phyloP scores from a whole-genome alignment of 768 basidiomycete genomes.

The Mycena albidolilacea region DNA sequence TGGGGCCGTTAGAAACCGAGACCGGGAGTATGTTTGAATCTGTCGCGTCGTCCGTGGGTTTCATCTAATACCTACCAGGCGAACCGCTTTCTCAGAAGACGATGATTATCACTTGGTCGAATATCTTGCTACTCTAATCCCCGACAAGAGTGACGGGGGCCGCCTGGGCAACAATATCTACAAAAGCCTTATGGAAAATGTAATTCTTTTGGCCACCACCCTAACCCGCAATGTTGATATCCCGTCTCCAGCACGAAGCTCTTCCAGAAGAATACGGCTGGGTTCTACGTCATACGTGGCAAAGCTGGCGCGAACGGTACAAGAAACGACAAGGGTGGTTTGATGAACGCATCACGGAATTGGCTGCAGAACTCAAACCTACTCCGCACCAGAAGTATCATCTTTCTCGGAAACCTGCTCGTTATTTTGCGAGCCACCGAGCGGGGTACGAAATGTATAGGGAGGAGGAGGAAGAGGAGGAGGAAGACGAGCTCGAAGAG shows the following conservation, averaged over 20 bases:
- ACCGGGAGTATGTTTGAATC: conserved; percentile 18
- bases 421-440: background rate
- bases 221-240: background rate
- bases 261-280: conserved; percentile 51
- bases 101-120: conserved; percentile 57
- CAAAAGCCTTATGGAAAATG: conserved; percentile 45
- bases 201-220: conserved; percentile 3
- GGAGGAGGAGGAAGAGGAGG: background rate
- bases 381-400: conserved; percentile 46
- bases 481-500: conserved; percentile 6
- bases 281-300: conserved; percentile 58
- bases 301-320: conserved; percentile 66
- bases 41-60: background rate
- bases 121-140: conserved; percentile 55
- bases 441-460: background rate
- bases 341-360: conserved; percentile 51
- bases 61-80: conserved; percentile 30
- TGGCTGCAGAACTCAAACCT: conserved; percentile 46
- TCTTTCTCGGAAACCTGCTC: conserved; percentile 41
- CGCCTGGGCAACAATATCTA: conserved; percentile 56
- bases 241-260: conserved; percentile 31
- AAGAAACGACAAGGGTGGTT: conserved; percentile 54
- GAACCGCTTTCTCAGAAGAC: conserved; percentile 51
- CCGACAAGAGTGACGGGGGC: conserved; percentile 55
- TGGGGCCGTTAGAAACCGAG: conserved; percentile 37